Evolutionary conservation across 805 yeast genomes (phyloP).

Genomic region (Cyberlindnera maclurae): DNA sequence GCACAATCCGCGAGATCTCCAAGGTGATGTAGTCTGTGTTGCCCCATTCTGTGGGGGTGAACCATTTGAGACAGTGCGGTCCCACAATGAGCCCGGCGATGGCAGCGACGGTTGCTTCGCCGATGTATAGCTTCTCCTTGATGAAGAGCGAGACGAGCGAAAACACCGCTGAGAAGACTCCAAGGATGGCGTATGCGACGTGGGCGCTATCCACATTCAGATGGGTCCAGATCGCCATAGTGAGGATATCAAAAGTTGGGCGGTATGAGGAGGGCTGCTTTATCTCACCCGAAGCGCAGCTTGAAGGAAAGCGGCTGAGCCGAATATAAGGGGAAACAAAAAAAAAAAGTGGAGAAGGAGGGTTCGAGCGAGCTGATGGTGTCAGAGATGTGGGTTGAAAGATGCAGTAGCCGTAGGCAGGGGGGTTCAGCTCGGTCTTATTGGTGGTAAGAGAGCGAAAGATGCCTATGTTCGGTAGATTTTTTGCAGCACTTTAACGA

Average conservation of each 20-base stretch:
- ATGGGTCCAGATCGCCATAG: constrained; percentile 14
- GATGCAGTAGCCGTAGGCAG: too few species aligned
- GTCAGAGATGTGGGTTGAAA: too few species aligned
- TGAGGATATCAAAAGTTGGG: neutral
- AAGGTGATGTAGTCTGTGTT: constrained; percentile 74
- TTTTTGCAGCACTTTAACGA: too few species aligned
- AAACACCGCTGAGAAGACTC: constrained; percentile 74
- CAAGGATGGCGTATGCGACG: constrained; percentile 76
- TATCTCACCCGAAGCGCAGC: neutral
- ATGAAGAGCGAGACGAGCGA: constrained; percentile 75
- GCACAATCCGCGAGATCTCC: constrained; percentile 74
- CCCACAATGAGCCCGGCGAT: constrained; percentile 81
- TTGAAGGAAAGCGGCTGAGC: too few species aligned
- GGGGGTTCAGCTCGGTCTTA: too few species aligned
- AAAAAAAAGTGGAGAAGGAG: too few species aligned
- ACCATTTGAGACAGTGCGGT: constrained; percentile 81
- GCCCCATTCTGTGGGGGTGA: constrained; percentile 80
- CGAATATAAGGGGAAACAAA: too few species aligned
- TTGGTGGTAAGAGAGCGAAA: too few species aligned
- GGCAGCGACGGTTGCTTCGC: constrained; percentile 88
- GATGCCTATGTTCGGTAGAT: too few species aligned
- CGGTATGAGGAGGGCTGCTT: neutral
- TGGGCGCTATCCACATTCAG: constrained; percentile 46
- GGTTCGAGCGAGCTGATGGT: too few species aligned
- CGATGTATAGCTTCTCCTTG: constrained; percentile 77